Conservation (phyloP, 768 basidiomycete species). For the Mrakia gelida region DNA sequence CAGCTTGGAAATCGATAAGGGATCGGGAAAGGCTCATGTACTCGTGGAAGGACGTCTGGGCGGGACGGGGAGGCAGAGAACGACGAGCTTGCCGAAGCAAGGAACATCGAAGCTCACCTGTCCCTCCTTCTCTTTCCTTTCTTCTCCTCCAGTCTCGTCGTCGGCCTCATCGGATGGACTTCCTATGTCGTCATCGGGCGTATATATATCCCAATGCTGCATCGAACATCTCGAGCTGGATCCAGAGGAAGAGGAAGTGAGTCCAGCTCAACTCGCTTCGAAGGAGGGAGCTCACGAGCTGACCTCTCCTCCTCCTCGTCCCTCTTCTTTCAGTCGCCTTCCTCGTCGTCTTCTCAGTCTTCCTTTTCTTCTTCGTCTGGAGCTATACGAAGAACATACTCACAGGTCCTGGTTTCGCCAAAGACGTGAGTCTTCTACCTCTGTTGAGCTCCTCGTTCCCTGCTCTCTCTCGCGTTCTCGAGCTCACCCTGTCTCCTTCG, state of each 20-base stretch:
- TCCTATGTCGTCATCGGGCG: slow-evolving; percentile 25
- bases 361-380: slow-evolving; percentile 24
- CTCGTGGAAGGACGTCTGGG: neutral
- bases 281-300: neutral
- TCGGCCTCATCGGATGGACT: slow-evolving; percentile 11
- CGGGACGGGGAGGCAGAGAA: neutral
- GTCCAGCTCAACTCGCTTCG: neutral
- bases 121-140: neutral
- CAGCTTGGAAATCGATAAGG: too few species aligned
- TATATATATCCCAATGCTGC: slow-evolving; percentile 23
- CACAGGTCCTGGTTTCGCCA: slow-evolving; percentile 18
- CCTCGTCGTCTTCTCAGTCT: slow-evolving; percentile 6
- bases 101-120: neutral
- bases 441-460: neutral
- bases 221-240: neutral
- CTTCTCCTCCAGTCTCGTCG: slow-evolving; percentile 5
- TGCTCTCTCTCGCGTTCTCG: neutral
- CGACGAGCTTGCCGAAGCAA: too few species aligned
- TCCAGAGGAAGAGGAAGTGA: slow-evolving; percentile 22
- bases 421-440: slow-evolving; percentile 18
- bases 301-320: neutral
- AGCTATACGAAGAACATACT: slow-evolving; percentile 21
- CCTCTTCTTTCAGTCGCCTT: slow-evolving; percentile 3
- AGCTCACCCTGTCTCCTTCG: neutral
- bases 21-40: neutral